These are phyloP conservation scores for Infundibulicybe gibba DNA, from an alignment of 768 basidiomycete genomes.

Conservation along the genomic window DNA sequence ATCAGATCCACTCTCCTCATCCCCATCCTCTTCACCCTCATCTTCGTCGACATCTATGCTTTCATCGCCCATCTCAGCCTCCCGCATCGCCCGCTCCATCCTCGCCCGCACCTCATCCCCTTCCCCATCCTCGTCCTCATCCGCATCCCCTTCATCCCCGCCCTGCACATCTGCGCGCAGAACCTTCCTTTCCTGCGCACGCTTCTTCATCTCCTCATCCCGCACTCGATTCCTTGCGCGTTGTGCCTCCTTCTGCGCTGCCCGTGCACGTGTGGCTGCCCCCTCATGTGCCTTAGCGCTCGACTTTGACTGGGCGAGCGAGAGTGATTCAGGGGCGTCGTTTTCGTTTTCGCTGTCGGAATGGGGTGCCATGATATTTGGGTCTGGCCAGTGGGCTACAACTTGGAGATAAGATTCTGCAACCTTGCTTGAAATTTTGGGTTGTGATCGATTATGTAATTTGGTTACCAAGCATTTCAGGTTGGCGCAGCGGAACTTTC, in stretches of 20 bases:
- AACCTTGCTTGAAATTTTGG: too few species aligned
- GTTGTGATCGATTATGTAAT: too few species aligned
- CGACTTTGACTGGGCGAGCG: slow-evolving; percentile 15
- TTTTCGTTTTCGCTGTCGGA: slow-evolving; percentile 4
- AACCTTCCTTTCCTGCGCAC: slow-evolving; percentile 13
- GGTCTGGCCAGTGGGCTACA: too few species aligned
- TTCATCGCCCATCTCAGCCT: slow-evolving; percentile 2
- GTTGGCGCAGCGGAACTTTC: too few species aligned
- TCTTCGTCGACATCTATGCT: slow-evolving; percentile 12
- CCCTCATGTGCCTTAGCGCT: slow-evolving; percentile 10
- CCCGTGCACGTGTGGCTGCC: slow-evolving; percentile 7
- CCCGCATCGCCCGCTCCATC: slow-evolving; percentile 16
- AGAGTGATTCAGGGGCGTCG: slow-evolving; percentile 15
- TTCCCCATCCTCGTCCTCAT: slow-evolving; percentile 1
- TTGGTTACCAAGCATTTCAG: too few species aligned
- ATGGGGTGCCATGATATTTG: neutral
- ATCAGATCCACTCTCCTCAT: slow-evolving; percentile 17
- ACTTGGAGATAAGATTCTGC: too few species aligned
- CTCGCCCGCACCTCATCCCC: slow-evolving; percentile 7
- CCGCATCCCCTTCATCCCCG: slow-evolving; percentile 2
- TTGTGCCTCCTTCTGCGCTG: slow-evolving; percentile 13
- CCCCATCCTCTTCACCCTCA: slow-evolving; percentile 20
- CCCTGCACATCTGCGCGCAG: neutral
- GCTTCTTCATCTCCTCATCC: slow-evolving; percentile 14
- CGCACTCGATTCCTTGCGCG: slow-evolving; percentile 11